phyloP scores from a whole-genome alignment of 139 green algal species.

The Chlamydomonas eustigma region DNA sequence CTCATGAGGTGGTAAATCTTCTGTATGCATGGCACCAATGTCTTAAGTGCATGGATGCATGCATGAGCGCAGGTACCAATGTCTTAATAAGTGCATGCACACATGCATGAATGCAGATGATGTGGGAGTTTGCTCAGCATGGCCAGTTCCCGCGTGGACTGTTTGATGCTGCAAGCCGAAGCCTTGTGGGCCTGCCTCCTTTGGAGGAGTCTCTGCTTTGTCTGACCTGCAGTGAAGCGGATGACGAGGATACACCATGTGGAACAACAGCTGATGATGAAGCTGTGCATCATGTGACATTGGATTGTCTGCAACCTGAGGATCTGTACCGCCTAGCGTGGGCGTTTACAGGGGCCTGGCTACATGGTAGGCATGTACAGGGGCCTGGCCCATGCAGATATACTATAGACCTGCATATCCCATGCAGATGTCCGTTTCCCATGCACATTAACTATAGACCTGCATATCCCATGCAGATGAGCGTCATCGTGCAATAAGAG shows the following conservation, averaged over 20 bases:
- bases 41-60: too few relatives aligned
- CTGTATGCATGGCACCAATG: too few relatives aligned
- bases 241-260: not conserved
- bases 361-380: not conserved
- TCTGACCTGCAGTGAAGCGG: not conserved
- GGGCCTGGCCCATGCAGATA: too few relatives aligned
- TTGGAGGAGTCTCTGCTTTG: not conserved
- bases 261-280: not conserved
- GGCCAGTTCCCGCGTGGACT: not conserved
- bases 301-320: not conserved
- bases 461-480: not conserved
- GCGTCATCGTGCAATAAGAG: not conserved
- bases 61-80: too few relatives aligned
- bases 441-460: too few relatives aligned
- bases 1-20: too few relatives aligned
- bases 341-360: not conserved
- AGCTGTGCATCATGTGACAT: too few relatives aligned
- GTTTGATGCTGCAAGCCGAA: not conserved
- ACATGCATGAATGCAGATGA: too few relatives aligned
- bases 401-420: too few relatives aligned
- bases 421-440: too few relatives aligned
- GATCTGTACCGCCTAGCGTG: slow-evolving; percentile 9
- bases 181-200: not conserved
- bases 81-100: too few relatives aligned
- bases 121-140: not conserved